Conservation (phyloP, 2,329 filamentous ascomycete species). For the Colletotrichum higginsianum region DNA sequence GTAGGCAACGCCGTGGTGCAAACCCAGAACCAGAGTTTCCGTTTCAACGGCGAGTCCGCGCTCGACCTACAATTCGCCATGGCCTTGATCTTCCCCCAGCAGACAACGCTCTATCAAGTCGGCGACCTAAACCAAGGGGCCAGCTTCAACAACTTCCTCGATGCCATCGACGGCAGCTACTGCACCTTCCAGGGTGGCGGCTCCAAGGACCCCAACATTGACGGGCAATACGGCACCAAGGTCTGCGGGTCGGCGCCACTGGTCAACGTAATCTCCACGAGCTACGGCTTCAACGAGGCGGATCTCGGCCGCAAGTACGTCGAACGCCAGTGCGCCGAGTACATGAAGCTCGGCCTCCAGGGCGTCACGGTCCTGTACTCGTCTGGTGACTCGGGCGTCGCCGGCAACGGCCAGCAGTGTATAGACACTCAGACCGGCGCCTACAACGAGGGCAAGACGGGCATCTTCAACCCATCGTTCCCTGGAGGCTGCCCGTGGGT, state of each 20-base stretch:
- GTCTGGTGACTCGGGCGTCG: slow-evolving; percentile 65
- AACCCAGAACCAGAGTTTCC: slow-evolving; percentile 45
- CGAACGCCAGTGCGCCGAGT: slow-evolving; percentile 68
- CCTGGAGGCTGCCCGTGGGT: slow-evolving; percentile 64
- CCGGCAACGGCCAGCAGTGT: slow-evolving; percentile 55
- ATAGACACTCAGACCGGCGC: slow-evolving; percentile 51
- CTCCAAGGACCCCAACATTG: slow-evolving; percentile 51
- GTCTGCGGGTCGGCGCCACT: slow-evolving; percentile 60
- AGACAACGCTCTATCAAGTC: slow-evolving; percentile 63
- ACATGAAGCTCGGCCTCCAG: slow-evolving; percentile 69
- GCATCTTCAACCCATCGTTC: slow-evolving; percentile 63
- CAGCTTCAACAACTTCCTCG: slow-evolving; percentile 60
- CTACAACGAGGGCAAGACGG: slow-evolving; percentile 49
- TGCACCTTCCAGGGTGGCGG: slow-evolving; percentile 59
- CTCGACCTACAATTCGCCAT: slow-evolving; percentile 71
- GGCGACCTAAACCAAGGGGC: slow-evolving; percentile 55
- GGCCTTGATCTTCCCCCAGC: slow-evolving; percentile 66
- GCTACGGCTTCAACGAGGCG: slow-evolving; percentile 68
- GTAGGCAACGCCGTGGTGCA: slow-evolving; percentile 64
- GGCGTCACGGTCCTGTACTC: slow-evolving; percentile 67
- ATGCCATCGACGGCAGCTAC: slow-evolving; percentile 63
- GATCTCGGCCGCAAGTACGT: slow-evolving; percentile 64
- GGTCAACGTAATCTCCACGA: slow-evolving; percentile 69
- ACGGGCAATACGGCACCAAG: slow-evolving; percentile 58
- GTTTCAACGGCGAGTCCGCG: slow-evolving; percentile 62